Conservation (phyloP, 2,329 filamentous ascomycete species). For the Talaromyces sp. region DNA sequence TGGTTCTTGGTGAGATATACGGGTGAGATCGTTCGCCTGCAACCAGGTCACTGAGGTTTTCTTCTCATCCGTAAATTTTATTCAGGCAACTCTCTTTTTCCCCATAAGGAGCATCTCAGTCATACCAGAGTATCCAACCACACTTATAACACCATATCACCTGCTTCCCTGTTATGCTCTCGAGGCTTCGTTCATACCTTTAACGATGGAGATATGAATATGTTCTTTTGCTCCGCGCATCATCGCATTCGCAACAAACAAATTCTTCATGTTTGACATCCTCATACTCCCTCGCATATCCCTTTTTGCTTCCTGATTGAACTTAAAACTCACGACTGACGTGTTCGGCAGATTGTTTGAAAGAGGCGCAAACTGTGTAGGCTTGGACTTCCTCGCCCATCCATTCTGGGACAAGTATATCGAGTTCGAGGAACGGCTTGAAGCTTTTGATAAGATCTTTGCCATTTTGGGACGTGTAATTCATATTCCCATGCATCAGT, state of each 20-base stretch:
- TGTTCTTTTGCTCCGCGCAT: conserved; percentile 31
- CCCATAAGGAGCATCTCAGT: conserved; percentile 28
- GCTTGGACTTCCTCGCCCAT: conserved; percentile 87
- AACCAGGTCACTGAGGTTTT: conserved; percentile 40
- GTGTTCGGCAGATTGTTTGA: conserved; percentile 70
- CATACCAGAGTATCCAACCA: conserved; percentile 25
- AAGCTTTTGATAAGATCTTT: conserved; percentile 78
- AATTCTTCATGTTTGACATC: conserved; percentile 42
- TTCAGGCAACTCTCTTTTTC: conserved; percentile 42
- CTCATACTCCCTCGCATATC: conserved; percentile 40
- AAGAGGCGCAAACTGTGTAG: conserved; percentile 75
- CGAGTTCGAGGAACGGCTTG: conserved; percentile 89
- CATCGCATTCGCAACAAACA: conserved; percentile 31
- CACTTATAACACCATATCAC: conserved; percentile 21
- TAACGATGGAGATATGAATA: conserved; percentile 33
- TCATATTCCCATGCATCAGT: conserved; percentile 90
- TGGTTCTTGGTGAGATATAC: conserved; percentile 31
- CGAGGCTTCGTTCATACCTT: conserved; percentile 27
- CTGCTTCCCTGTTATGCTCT: conserved; percentile 22
- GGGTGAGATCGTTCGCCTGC: conserved; percentile 65
- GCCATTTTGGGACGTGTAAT: conserved; percentile 76
- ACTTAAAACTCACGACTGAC: conserved; percentile 37
- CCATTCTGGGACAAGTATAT: conserved; percentile 99
- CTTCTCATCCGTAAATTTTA: conserved; percentile 47
- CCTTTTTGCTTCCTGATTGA: conserved; percentile 13